phyloP scores from a whole-genome alignment of 2,329 filamentous ascomycete species.

The Pyricularia sp. region DNA sequence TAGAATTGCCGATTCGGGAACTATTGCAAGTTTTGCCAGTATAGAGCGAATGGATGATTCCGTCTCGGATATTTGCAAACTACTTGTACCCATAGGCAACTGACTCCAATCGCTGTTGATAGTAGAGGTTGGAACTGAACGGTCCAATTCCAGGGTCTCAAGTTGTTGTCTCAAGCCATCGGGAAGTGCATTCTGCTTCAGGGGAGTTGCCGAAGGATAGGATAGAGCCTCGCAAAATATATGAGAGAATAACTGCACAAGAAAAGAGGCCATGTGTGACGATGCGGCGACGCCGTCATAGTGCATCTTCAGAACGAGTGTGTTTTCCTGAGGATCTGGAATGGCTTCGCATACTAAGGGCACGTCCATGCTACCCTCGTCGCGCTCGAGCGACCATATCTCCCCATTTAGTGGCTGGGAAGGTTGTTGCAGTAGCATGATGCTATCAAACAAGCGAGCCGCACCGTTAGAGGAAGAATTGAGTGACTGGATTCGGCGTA shows the following conservation, averaged over 20 bases:
- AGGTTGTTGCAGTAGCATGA: constrained; percentile 69
- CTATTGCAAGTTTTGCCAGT: constrained; percentile 48
- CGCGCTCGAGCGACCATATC: constrained; percentile 48
- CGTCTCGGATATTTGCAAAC: constrained; percentile 32
- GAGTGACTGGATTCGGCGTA: constrained; percentile 59
- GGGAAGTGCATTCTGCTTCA: constrained; percentile 11
- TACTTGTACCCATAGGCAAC: too few species aligned
- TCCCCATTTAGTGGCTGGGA: constrained; percentile 42
- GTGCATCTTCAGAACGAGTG: constrained; percentile 52
- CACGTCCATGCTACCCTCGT: constrained; percentile 59
- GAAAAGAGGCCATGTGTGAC: neutral
- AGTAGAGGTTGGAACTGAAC: neutral
- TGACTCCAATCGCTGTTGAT: neutral
- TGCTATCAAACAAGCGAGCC: constrained; percentile 62
- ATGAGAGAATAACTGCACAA: constrained; percentile 18
- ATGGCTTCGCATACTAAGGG: constrained; percentile 70
- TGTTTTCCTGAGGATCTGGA: constrained; percentile 42
- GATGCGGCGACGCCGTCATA: constrained; percentile 32
- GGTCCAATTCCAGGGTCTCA: neutral
- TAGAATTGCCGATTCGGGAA: constrained; percentile 38
- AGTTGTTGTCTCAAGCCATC: constrained; percentile 8
- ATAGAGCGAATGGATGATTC: constrained; percentile 46
- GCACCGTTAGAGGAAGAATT: constrained; percentile 27
- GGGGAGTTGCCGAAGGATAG: constrained; percentile 20
- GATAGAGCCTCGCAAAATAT: constrained; percentile 16